These are phyloP conservation scores for Hanseniaspora clermontiae DNA, from an alignment of 805 yeast species.

Conservation along the genomic window DNA sequence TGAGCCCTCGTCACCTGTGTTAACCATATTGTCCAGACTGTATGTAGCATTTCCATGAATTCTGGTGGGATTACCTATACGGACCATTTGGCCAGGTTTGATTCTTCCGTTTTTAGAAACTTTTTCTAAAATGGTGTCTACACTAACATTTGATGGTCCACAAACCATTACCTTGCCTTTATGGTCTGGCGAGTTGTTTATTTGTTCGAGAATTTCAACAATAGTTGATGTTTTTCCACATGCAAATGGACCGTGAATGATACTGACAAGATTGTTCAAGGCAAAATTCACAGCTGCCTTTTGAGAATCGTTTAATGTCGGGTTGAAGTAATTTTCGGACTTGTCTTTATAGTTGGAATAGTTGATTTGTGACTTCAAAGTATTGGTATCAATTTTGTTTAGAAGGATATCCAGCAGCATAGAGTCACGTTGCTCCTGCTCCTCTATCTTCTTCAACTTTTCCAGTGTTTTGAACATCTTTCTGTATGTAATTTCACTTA, in stretches of 20 bases:
- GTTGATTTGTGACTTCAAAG: constrained; percentile 6
- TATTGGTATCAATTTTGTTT: constrained; percentile 26
- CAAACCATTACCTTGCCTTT: constrained; percentile 64
- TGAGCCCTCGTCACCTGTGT: constrained; percentile 43
- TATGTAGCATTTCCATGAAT: constrained; percentile 50
- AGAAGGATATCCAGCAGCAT: constrained; percentile 31
- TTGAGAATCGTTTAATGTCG: constrained; percentile 49
- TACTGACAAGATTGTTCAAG: constrained; percentile 42
- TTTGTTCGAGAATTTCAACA: constrained; percentile 67
- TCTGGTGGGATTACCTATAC: constrained; percentile 92
- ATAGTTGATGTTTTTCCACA: constrained; percentile 75
- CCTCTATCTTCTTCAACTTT: constrained; percentile 41
- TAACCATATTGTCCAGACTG: constrained; percentile 62
- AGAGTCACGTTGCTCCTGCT: constrained; percentile 27
- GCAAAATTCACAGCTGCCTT: constrained; percentile 58
- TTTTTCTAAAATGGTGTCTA: constrained; percentile 80
- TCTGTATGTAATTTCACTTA: constrained; percentile 60
- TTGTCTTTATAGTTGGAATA: background rate
- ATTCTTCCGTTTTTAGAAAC: constrained; percentile 29
- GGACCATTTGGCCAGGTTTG: constrained; percentile 41
- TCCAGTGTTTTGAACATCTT: constrained; percentile 69
- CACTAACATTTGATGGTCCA: constrained; percentile 88
- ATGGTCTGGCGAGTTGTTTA: constrained; percentile 30
- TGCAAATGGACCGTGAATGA: constrained; percentile 70
- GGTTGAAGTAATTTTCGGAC: constrained; percentile 16